Evolutionary conservation across 352 stramenopile genomes (phyloP), one percentile per base, ranked within the genome.

Genomic region (Phytophthora podocarpi): DNA sequence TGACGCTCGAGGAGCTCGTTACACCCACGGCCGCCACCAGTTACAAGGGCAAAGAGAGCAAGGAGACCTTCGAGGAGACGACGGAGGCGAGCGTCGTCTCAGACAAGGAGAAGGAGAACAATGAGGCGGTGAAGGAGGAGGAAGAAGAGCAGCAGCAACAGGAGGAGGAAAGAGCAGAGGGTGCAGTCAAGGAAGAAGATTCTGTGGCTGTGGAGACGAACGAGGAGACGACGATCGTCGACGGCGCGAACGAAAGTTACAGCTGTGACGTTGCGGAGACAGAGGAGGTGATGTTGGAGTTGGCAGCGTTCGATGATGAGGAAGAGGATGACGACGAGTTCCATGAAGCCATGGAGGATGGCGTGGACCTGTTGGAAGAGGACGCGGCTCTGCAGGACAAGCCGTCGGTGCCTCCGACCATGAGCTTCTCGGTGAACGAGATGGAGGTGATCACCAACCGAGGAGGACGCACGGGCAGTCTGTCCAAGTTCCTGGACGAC

Each of bases 391-490:
- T 70, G 21, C 1, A 20, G 21, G 50, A 65, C 13, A 59, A 70
- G 30, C 59, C 50, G 8, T 32, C 52, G n/a, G 77, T 89, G 1
- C 76, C 79, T 7, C 64, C 80, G 1, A 90, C 84, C 3, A 83
- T 93, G 58, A 87, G 65, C 40, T 93, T 90, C 59, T 87, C 80
- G 0, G 74, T 93, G 37, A 91, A 93, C 63, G 84, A 93, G 57
- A 93, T 93, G 81, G 84, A 93, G 43, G 82, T 91, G 28, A 84
- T 91, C 42, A 90, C 84, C 6, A 93, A 89, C 65, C 80, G 84
- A 52, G 80, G 75, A 26, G 79, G 80, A 24, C 78, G 85, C 30
- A 76, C 82, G 0, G 85, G 85, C 28, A 90, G 78, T 49, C 30
- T 93, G 39, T 93, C 85, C 56, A 91, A 91, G 56, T 93, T 93